phyloP scores from a whole-genome alignment of 345 rosid species.

The Geranium rotundifolium region DNA sequence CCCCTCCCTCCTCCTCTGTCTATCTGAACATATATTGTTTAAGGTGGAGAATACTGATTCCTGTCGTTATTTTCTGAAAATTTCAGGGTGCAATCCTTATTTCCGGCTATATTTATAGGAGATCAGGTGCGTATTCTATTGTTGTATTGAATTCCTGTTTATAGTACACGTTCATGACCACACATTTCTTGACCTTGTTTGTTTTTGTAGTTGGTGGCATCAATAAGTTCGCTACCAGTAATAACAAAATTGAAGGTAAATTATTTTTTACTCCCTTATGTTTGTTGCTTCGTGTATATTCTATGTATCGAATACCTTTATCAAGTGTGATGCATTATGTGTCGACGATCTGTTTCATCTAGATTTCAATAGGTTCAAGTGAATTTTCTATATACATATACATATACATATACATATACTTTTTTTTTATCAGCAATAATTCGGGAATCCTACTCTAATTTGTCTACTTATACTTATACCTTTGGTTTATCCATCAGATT shows the following conservation, averaged over 20 bases:
- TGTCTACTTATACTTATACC: too few species aligned
- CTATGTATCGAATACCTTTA: neutral
- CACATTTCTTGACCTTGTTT: constrained; percentile 4
- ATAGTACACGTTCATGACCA: neutral
- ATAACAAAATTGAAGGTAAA: constrained; percentile 31
- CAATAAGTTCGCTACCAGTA: constrained; percentile 32
- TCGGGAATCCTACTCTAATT: too few species aligned
- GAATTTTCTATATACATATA: too few species aligned
- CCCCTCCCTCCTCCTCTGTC: neutral
- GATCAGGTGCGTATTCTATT: constrained; percentile 40
- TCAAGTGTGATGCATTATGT: neutral
- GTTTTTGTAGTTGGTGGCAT: constrained; percentile 26
- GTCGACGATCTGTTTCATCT: neutral
- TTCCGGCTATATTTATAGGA: constrained; percentile 34
- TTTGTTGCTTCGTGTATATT: neutral
- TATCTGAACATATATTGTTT: neutral
- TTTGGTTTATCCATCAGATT: too few species aligned
- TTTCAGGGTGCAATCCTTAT: constrained; percentile 64
- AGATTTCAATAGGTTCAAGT: neutral
- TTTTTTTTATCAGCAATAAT: too few species aligned
- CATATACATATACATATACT: too few species aligned
- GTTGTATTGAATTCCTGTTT: constrained; percentile 1
- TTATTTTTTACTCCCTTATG: constrained; percentile 1
- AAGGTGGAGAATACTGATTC: neutral
- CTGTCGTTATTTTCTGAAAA: neutral